Conservation (phyloP, 2,329 filamentous ascomycete species). For the Allantophomopsis cytisporea region DNA sequence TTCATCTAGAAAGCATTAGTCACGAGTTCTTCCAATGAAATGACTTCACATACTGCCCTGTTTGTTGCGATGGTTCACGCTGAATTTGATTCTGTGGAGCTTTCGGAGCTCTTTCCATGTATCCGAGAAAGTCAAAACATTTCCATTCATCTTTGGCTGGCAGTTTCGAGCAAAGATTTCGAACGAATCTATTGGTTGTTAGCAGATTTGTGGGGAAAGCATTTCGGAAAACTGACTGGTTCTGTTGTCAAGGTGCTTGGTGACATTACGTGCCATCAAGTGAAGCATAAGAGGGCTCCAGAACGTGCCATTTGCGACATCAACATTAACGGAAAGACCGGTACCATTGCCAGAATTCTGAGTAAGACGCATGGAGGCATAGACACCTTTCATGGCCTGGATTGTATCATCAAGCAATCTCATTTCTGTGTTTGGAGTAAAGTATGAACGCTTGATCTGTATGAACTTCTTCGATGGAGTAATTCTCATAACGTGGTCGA, state of each 20-base stretch:
- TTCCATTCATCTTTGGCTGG: slow-evolving; percentile 4
- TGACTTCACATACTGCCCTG: slow-evolving; percentile 13
- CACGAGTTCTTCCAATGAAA: too few relatives aligned
- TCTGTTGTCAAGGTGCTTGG: slow-evolving; percentile 12
- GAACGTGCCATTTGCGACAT: slow-evolving; percentile 86
- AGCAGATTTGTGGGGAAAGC: neutral
- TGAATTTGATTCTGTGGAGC: slow-evolving; percentile 41
- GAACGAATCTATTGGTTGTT: too few relatives aligned
- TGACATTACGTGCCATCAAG: slow-evolving; percentile 18
- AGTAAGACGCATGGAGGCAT: slow-evolving; percentile 69
- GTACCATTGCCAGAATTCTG: slow-evolving; percentile 35
- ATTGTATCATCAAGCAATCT: slow-evolving; percentile 46
- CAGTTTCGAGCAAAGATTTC: slow-evolving; percentile 1
- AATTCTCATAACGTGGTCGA: slow-evolving; percentile 81
- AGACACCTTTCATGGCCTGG: slow-evolving; percentile 79
- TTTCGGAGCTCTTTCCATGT: slow-evolving; percentile 40
- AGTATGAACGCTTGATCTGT: slow-evolving; percentile 74
- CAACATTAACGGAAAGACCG: slow-evolving; percentile 70
- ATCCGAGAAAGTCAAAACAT: slow-evolving; percentile 23
- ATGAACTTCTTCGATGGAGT: slow-evolving; percentile 55
- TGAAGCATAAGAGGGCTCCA: slow-evolving; percentile 39
- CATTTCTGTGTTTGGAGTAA: slow-evolving; percentile 21
- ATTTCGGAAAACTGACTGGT: slow-evolving; percentile 20
- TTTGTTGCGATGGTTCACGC: slow-evolving; percentile 37
- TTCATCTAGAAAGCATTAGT: slow-evolving; percentile 11